Conservation (phyloP, 768 basidiomycete genomes). For the Russula abietina region DNA sequence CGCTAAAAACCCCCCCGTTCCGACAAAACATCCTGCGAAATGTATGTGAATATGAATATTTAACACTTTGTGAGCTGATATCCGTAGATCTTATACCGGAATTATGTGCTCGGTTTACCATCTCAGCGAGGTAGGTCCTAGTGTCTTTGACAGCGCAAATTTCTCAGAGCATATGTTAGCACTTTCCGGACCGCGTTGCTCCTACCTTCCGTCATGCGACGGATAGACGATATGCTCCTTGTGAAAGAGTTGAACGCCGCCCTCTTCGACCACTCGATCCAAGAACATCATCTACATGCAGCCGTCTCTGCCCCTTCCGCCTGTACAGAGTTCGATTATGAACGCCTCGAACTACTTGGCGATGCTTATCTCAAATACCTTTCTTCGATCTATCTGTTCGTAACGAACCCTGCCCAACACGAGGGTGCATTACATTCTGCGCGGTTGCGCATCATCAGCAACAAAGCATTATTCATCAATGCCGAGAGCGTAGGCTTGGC, state of each 20-base stretch:
- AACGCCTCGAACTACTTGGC: conserved; percentile 78
- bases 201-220: conserved; percentile 66
- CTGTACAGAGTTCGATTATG: conserved; percentile 68
- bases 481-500: conserved; percentile 58
- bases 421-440: conserved; percentile 65
- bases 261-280: conserved; percentile 57
- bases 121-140: conserved; percentile 58
- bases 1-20: conserved; percentile 36
- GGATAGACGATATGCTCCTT: conserved; percentile 68
- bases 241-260: conserved; percentile 72
- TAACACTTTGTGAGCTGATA: conserved; percentile 2
- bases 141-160: not conserved
- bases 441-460: conserved; percentile 69
- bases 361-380: conserved; percentile 83
- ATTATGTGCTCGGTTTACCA: conserved; percentile 61
- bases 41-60: conserved; percentile 39
- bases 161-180: conserved; percentile 34
- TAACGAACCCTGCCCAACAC: conserved; percentile 53
- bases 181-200: conserved; percentile 61
- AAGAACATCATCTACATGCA: conserved; percentile 52
- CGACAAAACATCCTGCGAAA: conserved; percentile 45
- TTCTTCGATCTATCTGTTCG: conserved; percentile 67
- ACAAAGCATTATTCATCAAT: conserved; percentile 53
- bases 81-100: conserved; percentile 45
- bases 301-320: conserved; percentile 70